Base-by-base conservation (phyloP, 805 yeast species). In the Starmera amethionina region DNA sequence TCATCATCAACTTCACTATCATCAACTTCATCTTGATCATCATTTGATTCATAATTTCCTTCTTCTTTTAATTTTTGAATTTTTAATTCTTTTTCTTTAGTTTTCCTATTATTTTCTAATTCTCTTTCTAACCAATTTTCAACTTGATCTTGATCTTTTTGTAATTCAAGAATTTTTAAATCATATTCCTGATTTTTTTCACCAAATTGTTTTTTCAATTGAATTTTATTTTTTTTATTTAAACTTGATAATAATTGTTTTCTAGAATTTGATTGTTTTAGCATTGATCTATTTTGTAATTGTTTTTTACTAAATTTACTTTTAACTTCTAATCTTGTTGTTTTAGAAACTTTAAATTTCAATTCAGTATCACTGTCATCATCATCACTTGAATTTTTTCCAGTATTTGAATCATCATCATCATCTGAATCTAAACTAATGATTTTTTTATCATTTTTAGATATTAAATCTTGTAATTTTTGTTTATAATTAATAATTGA, bases 181-280 rank as follows among this genome's bases (percentile, higher is more conserved):
- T 71, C 75, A 41, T 61, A 57, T 46, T 62, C 63, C 35, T 75
- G 63, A 38, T 65, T 55, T 13, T 63, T 72, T 46, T 79, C 64
- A 42, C 68, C 68, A 45, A 73, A 66, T 50, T 73, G 79, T 42
- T 72, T 63, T 46, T 73, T 74, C 47, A 76, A 58, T 45, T 76
- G 82, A 36, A 63, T 55, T 34, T 66, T 63, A 36, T 72, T 70
- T 4, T 73, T 73, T 36, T 57, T 59, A 44, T 64, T 63, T 42
- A 75, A 58, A 10, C 54, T 52, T 10, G 47, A 42, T 35, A 69
- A 59, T 30, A 74, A 52, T 12, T 54, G 50, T 18, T 55, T 59
- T 16, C 54, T 49, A 2, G 57, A 50, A 11, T 54, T 25, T 31
- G 3, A 30, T 29, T 16, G 33, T 42, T 1, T 32, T 18, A 2